These are phyloP conservation scores for Sclerotinia minor DNA, from an alignment of 2,329 filamentous ascomycete genomes.

Conservation along the genomic window DNA sequence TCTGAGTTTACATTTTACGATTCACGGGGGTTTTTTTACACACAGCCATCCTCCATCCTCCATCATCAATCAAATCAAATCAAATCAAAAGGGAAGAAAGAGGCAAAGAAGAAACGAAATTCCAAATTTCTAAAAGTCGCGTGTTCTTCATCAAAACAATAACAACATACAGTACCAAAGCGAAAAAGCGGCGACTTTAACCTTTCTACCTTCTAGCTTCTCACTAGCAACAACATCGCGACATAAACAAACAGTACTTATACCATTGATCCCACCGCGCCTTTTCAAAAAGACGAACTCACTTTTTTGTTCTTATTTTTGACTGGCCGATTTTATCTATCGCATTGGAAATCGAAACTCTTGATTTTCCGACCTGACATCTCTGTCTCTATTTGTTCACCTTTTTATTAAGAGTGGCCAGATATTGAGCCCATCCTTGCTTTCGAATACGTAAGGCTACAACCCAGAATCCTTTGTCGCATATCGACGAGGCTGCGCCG, in stretches of 20 bases:
- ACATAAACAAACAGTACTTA: not conserved
- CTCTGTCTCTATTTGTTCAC: not conserved
- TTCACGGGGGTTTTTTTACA: not conserved
- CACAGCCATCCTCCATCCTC: too few species aligned
- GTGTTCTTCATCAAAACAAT: conserved; percentile 12
- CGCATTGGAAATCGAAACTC: not conserved
- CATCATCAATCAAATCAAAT: not conserved
- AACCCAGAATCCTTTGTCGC: conserved; percentile 11
- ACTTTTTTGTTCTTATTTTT: not conserved
- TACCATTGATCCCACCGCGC: too few species aligned
- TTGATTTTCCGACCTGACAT: too few species aligned
- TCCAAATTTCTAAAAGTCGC: not conserved
- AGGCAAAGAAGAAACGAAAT: not conserved
- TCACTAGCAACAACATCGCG: not conserved
- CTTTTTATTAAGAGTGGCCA: conserved; percentile 16
- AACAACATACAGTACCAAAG: not conserved
- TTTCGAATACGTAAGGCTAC: conserved; percentile 8
- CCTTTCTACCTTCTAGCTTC: not conserved
- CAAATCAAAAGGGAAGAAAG: not conserved
- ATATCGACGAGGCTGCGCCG: conserved; percentile 15
- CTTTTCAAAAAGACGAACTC: too few species aligned
- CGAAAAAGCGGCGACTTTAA: not conserved
- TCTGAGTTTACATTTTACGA: not conserved
- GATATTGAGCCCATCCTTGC: not conserved
- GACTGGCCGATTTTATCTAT: not conserved